These are phyloP conservation scores for Helenozyma baotianmanensis DNA, from an alignment of 805 yeast genomes.

Conservation along the genomic window DNA sequence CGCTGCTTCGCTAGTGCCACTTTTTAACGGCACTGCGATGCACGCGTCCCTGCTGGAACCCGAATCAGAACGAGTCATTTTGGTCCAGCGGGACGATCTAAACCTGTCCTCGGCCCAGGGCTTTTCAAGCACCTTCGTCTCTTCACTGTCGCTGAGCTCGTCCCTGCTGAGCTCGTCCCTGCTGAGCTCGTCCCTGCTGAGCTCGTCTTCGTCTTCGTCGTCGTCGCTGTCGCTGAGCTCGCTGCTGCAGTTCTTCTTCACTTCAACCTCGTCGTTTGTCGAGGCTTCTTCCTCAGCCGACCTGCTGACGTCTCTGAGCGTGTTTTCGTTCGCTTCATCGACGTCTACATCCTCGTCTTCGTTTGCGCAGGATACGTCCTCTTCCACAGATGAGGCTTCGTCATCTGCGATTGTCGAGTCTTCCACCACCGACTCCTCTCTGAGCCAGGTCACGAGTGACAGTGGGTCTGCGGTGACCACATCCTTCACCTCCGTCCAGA, in stretches of 20 bases:
- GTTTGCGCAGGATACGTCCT: neutral
- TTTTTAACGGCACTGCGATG: too few species aligned
- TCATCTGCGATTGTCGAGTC: too few species aligned
- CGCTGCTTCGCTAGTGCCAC: too few species aligned
- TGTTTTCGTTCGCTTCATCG: too few species aligned
- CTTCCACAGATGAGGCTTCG: neutral
- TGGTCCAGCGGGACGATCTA: too few species aligned
- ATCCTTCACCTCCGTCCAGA: constrained; percentile 24
- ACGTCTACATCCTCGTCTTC: neutral
- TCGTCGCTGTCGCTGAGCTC: neutral
- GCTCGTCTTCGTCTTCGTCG: neutral
- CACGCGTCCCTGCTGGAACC: too few species aligned
- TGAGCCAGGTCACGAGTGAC: too few species aligned
- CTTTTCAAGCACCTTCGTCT: neutral
- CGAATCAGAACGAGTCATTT: too few species aligned
- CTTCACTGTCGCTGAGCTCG: neutral
- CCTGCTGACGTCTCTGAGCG: neutral
- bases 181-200: neutral
- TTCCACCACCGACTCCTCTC: too few species aligned
- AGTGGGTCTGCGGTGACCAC: too few species aligned
- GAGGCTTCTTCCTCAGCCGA: neutral
- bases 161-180: neutral
- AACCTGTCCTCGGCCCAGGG: too few species aligned
- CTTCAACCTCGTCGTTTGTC: neutral
- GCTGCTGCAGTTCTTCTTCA: neutral